Evolutionary conservation across 1,284 basidiomycete species (phyloP).

Genomic region (Microbotryum lychnidis-dioicae): DNA sequence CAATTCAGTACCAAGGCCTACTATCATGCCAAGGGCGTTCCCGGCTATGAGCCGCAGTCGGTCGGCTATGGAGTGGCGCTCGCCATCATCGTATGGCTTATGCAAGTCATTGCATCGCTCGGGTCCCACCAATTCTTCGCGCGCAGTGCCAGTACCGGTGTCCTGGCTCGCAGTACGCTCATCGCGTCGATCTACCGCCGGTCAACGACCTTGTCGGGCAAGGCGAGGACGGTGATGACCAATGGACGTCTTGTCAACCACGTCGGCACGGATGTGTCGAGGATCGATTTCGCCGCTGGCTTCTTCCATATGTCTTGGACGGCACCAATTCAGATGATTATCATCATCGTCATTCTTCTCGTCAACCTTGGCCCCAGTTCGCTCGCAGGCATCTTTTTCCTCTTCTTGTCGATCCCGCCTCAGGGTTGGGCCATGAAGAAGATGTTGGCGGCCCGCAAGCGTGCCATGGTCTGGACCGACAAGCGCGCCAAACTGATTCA

Average conservation of each 20-base stretch:
- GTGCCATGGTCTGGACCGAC: conserved; percentile 86
- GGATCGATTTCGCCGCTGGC: conserved; percentile 74
- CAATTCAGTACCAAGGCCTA: conserved; percentile 63
- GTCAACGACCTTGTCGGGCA: conserved; percentile 66
- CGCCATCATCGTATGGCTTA: conserved; percentile 49
- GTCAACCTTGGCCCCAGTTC: conserved; percentile 68
- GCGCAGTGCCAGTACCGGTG: conserved; percentile 61
- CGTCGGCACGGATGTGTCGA: conserved; percentile 82
- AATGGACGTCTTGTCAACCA: conserved; percentile 85
- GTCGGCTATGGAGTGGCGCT: conserved; percentile 61
- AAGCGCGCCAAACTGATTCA: conserved; percentile 70
- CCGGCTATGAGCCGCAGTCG: conserved; percentile 49
- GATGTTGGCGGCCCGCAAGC: conserved; percentile 61
- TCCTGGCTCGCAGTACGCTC: conserved; percentile 73
- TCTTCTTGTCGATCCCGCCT: conserved; percentile 48
- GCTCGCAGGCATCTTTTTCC: conserved; percentile 73
- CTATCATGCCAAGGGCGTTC: conserved; percentile 45
- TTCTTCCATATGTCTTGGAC: conserved; percentile 52
- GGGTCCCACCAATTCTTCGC: conserved; percentile 57
- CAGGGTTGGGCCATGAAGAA: conserved; percentile 67
- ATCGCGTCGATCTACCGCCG: conserved; percentile 81
- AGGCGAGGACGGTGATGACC: conserved; percentile 70
- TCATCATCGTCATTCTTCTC: conserved; percentile 61
- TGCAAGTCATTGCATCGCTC: conserved; percentile 63
- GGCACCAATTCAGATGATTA: conserved; percentile 47